Evolutionary conservation across 768 basidiomycete genomes (phyloP).

Genomic region (Nidula microcarpa): DNA sequence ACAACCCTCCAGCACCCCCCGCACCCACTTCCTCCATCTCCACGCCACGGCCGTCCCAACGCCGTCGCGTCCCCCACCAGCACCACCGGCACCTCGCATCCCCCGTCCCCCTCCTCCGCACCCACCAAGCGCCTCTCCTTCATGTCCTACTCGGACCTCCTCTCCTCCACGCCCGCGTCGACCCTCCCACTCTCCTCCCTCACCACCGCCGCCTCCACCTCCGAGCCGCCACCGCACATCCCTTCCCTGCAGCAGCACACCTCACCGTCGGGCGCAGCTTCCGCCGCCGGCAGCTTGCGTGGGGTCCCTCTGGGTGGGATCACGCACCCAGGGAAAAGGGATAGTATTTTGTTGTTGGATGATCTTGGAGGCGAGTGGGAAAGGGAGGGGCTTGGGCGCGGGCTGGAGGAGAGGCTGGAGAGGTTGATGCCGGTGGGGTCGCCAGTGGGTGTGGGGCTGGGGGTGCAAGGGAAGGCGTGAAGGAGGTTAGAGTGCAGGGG

Average conservation of each 20-base stretch:
- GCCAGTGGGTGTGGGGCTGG: too few relatives aligned
- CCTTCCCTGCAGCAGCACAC: conserved; percentile 41
- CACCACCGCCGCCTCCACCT: conserved; percentile 54
- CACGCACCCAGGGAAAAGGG: conserved; percentile 21
- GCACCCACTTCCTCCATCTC: conserved; percentile 8
- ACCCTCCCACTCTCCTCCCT: conserved; percentile 71
- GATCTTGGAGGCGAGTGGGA: conserved; percentile 86
- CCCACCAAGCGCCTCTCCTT: conserved; percentile 78
- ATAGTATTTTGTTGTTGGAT: conserved; percentile 46
- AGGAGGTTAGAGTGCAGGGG: too few relatives aligned
- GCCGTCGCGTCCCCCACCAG: conserved; percentile 5
- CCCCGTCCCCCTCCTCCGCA: conserved; percentile 43
- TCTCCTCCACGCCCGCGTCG: conserved; percentile 71
- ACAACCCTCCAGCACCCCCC: conserved; percentile 8
- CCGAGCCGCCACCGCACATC: conserved; percentile 74
- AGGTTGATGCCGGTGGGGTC: too few relatives aligned
- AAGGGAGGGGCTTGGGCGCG: conserved; percentile 76
- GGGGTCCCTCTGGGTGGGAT: conserved; percentile 23
- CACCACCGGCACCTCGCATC: conserved; percentile 9
- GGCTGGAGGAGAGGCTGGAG: conserved; percentile 81
- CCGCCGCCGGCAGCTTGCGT: conserved; percentile 20
- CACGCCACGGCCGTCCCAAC: conserved; percentile 12
- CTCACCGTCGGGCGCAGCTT: conserved; percentile 11
- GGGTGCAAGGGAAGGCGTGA: too few relatives aligned
- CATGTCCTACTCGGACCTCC: conserved; percentile 84